phyloP scores from a whole-genome alignment of 169 alveolate species.

The Plasmodium gonderi region DNA sequence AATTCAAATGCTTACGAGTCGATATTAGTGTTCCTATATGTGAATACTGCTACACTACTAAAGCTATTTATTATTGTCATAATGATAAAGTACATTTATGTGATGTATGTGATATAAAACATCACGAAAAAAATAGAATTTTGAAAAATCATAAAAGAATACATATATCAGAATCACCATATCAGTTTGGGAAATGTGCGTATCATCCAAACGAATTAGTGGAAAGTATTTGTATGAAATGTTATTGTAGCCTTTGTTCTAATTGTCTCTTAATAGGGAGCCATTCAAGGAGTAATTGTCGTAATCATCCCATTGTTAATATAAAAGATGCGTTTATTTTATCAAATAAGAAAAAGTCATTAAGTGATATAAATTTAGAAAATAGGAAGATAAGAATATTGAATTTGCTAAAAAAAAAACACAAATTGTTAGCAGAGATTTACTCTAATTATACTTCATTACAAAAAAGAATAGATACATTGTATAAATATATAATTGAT shows the following conservation, averaged over 20 bases:
- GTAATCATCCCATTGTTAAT: slow-evolving; percentile 90
- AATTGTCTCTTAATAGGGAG: slow-evolving; percentile 89
- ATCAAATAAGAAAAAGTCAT: slow-evolving; percentile 83
- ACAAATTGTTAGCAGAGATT: slow-evolving; percentile 84
- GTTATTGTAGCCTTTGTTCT: slow-evolving; percentile 88
- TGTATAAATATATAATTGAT: slow-evolving; percentile 81
- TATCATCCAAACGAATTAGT: slow-evolving; percentile 90
- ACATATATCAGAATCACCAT: slow-evolving; percentile 90
- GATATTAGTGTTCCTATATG: slow-evolving; percentile 85
- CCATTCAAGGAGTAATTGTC: slow-evolving; percentile 88
- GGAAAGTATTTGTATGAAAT: slow-evolving; percentile 91
- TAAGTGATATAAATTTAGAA: slow-evolving; percentile 82
- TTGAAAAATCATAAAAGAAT: slow-evolving; percentile 89
- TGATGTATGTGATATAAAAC: slow-evolving; percentile 87
- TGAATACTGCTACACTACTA: slow-evolving; percentile 69
- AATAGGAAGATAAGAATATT: slow-evolving; percentile 80
- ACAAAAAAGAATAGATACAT: slow-evolving; percentile 86
- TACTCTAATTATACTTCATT: slow-evolving; percentile 87
- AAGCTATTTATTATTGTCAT: slow-evolving; percentile 49
- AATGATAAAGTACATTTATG: slow-evolving; percentile 88
- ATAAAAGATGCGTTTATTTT: slow-evolving; percentile 90
- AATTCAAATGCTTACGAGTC: slow-evolving; percentile 82
- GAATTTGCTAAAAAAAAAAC: slow-evolving; percentile 84
- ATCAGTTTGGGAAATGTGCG: slow-evolving; percentile 91
- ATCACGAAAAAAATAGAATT: slow-evolving; percentile 87